Base-by-base conservation (phyloP, 1,139 yeast genomes). In the Hansenula sp. region DNA sequence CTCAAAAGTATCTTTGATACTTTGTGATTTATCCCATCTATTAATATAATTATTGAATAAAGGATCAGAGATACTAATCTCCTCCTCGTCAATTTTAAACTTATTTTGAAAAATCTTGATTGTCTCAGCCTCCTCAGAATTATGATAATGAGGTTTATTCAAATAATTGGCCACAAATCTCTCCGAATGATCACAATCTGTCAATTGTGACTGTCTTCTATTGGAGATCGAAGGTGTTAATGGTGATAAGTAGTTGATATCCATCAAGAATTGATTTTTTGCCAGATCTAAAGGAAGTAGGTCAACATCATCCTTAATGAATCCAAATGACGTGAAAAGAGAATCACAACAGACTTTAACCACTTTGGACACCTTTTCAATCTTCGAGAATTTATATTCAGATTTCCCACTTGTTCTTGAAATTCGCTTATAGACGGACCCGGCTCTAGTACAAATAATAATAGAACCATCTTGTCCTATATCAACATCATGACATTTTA, bases 391-490 rank as follows among this genome's bases (percentile, higher is more conserved):
- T 55, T 82, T 82, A 53, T 65, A 69, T 26, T 62, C 65, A 35
- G 49, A 56, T 36, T 40, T 42, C 6, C 37, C 39, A 29, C 50
- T 27, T 61, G 68, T 24, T 63, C 61, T 60, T 58, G 61, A 8
- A 64, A 63, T 44, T 58, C 71, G 52, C 57, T 67, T 57, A 66
- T 59, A 86, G 0, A 77, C 85, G 11, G 81, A 71, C 0, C 96
- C 96, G 41, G 78, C 77, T 29, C 69, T 61, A 0, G 94, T 83
- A 47, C 86, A 76, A 1, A 88, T 59, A 1, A 87, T 66, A 1
- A 86, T 60, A 0, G 87, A 77, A 0, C 95, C 95, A 53, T 82
- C 87, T 22, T 64, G 68, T 1, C 85, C 75, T 34, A 82, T 71
- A 56, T 80, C 92, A 31, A 84, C 73, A 60, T 86, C 95, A 3